Evolutionary conservation across 2,329 filamentous ascomycete genomes (phyloP).

Genomic region (Fusarium proliferatum): DNA sequence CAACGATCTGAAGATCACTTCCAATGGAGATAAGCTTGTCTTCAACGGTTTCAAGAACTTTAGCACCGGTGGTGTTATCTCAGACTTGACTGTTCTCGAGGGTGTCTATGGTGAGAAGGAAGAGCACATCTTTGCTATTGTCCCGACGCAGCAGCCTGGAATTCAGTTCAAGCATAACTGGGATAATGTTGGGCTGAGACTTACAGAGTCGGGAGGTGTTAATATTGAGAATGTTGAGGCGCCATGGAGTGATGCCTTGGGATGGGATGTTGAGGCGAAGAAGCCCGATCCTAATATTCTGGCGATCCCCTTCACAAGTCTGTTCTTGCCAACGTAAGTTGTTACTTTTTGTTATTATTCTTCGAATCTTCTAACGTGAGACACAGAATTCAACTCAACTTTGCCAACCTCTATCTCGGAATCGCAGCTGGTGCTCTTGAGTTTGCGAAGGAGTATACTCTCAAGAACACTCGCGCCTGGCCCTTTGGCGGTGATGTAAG

Average conservation of each 20-base stretch:
- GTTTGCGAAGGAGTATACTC: slow-evolving; percentile 66
- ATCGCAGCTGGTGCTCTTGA: slow-evolving; percentile 34
- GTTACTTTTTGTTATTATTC: fast-evolving
- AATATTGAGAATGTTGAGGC: slow-evolving; percentile 9
- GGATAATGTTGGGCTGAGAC: slow-evolving; percentile 12
- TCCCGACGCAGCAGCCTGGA: slow-evolving; percentile 1
- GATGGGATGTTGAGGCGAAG: slow-evolving; percentile 7
- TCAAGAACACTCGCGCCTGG: slow-evolving; percentile 67
- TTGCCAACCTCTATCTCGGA: slow-evolving; percentile 11
- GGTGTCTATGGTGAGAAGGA: slow-evolving; percentile 61
- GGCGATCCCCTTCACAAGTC: not conserved
- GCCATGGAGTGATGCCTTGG: slow-evolving; percentile 3
- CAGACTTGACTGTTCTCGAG: slow-evolving; percentile 73
- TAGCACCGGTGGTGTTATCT: slow-evolving; percentile 75
- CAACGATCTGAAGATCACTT: slow-evolving; percentile 58
- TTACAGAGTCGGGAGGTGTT: slow-evolving; percentile 5
- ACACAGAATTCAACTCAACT: slow-evolving; percentile 6
- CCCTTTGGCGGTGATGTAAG: slow-evolving; percentile 70
- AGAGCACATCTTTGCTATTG: slow-evolving; percentile 16
- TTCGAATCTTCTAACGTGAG: not conserved
- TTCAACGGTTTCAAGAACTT: slow-evolving; percentile 74
- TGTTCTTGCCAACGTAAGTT: not conserved
- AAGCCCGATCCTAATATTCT: slow-evolving; percentile 1
- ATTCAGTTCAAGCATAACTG: slow-evolving; percentile 18
- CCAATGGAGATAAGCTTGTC: slow-evolving; percentile 64